Evolutionary conservation across 129 eudicot genomes (phyloP).

Genomic region (Scalesia atractyloides): DNA sequence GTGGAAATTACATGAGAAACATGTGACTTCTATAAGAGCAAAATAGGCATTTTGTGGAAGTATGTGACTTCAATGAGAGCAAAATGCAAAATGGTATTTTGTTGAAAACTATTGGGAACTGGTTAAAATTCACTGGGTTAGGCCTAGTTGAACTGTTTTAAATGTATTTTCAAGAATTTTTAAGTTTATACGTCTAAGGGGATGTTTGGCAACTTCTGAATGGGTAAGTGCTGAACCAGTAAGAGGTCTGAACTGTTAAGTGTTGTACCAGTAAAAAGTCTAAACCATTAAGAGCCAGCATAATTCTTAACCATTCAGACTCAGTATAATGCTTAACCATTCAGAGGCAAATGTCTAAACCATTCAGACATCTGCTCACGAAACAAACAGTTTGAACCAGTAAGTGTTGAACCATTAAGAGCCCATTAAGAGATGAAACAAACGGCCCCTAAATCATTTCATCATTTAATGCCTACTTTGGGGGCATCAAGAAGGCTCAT

Average conservation of each 20-base stretch:
- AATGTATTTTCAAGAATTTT: slow-evolving; percentile 1
- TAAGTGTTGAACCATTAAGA: no score
- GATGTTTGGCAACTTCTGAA: no score
- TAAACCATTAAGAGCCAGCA: no score
- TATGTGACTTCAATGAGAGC: neutral
- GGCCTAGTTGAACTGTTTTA: neutral
- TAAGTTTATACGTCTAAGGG: neutral
- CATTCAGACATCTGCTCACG: no score
- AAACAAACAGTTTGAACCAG: no score
- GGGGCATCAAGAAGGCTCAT: slow-evolving; percentile 2
- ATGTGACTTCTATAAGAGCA: neutral
- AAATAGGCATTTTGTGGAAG: neutral
- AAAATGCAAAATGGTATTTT: neutral
- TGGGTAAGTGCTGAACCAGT: no score
- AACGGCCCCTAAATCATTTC: neutral
- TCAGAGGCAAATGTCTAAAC: no score
- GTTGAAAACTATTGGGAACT: neutral
- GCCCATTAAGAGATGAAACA: no score
- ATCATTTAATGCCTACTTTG: neutral
- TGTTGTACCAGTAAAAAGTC: no score
- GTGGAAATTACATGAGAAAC: neutral
- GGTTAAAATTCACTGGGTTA: neutral
- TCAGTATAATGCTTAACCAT: no score
- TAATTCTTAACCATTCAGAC: no score
- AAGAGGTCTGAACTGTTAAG: no score